phyloP scores from a whole-genome alignment of 2,329 filamentous ascomycete genomes.

The Ophioceras dolichostomum region DNA sequence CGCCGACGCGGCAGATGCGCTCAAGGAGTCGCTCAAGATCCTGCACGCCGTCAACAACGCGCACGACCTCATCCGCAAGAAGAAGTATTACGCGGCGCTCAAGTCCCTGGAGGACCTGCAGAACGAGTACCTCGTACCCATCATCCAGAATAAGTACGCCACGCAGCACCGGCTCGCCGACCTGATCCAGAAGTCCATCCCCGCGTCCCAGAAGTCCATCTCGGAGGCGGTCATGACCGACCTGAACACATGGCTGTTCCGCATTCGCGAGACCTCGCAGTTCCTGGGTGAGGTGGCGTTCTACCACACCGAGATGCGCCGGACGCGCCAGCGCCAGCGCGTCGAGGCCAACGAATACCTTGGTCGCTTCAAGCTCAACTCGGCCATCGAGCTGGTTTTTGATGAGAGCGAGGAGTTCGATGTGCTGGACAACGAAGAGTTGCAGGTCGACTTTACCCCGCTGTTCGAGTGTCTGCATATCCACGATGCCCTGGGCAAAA shows the following conservation, averaged over 20 bases:
- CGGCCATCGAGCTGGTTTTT: conserved; percentile 86
- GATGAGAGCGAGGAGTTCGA: conserved; percentile 96
- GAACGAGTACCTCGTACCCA: conserved; percentile 75
- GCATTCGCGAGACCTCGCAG: conserved; percentile 90
- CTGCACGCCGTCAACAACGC: conserved; percentile 87
- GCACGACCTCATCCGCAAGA: conserved; percentile 80
- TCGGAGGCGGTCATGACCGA: conserved; percentile 96
- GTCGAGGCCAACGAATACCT: conserved; percentile 65
- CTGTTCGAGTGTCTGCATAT: conserved; percentile 94
- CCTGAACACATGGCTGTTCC: conserved; percentile 91
- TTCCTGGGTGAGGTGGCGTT: conserved; percentile 94
- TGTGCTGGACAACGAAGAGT: conserved; percentile 85
- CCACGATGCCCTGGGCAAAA: conserved; percentile 85
- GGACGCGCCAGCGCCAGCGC: conserved; percentile 71
- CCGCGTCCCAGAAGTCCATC: conserved; percentile 81
- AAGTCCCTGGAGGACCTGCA: conserved; percentile 92
- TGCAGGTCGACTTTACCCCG: conserved; percentile 89
- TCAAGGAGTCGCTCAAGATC: conserved; percentile 87
- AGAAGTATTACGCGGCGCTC: conserved; percentile 90
- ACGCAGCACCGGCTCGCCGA: conserved; percentile 92
- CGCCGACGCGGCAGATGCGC: conserved; percentile 75
- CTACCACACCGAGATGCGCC: conserved; percentile 84
- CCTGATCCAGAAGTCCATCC: conserved; percentile 91
- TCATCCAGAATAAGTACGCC: conserved; percentile 68
- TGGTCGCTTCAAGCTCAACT: conserved; percentile 81